A percentile compares a stretch with the other conserved stretches of the same genome.
Conservation (phyloP, 2,329 filamentous ascomycete species). For the Zasmidium cellare region DNA sequence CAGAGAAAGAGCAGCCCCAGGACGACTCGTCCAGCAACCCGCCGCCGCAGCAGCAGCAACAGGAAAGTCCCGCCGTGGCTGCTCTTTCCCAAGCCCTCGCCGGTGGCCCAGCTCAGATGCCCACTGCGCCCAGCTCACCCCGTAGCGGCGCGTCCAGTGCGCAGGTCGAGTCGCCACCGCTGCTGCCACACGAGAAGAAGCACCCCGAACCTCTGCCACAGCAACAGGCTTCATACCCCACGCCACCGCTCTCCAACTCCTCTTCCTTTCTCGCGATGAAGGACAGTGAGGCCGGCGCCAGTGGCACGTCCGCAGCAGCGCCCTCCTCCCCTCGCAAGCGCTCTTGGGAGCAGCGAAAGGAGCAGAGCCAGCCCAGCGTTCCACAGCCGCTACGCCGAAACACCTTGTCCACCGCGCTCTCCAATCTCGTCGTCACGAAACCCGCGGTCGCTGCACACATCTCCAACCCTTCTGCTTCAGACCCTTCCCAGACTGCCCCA, state of each 20-base stretch:
- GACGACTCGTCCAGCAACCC: conserved; percentile 1
- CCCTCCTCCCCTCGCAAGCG: conserved; percentile 24
- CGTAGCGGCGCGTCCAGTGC: conserved; percentile 17
- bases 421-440: conserved; percentile 64
- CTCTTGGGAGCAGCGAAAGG: conserved; percentile 26
- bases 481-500: conserved; percentile 55
- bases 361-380: conserved; percentile 24
- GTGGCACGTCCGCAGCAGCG: conserved; percentile 14
- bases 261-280: conserved; percentile 38
- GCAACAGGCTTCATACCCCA: conserved; percentile 35
- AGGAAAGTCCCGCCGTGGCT: conserved; percentile 18
- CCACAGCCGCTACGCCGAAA: conserved; percentile 36
- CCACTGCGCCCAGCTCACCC: conserved; percentile 39
- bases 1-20: conserved; percentile 16
- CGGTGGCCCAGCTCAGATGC: conserved; percentile 21
- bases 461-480: conserved; percentile 62
- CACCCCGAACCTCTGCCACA: conserved; percentile 10
- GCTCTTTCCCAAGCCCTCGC: conserved; percentile 22
- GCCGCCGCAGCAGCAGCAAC: conserved; percentile 17
- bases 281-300: conserved; percentile 25
- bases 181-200: conserved; percentile 39
- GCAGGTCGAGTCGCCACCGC: conserved; percentile 30
- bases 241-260: conserved; percentile 42
- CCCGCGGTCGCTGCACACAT: conserved; percentile 67
- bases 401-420: conserved; percentile 56